Evolutionary conservation across 192 early-diverging fungal species (phyloP).

Genomic region (Haplosporangium gracile): DNA sequence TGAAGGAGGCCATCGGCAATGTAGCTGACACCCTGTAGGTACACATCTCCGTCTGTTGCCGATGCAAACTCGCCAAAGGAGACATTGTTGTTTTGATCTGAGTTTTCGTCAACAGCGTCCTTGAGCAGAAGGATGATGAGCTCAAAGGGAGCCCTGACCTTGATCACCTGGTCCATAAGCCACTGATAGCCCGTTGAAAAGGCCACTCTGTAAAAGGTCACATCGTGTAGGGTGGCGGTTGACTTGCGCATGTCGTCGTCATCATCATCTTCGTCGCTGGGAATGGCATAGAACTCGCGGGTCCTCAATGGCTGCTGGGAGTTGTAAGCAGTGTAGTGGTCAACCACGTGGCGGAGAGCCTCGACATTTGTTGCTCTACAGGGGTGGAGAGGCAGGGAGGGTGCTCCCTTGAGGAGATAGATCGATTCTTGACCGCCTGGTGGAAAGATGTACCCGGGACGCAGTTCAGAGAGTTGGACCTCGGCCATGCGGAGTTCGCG

Average conservation of each 20-base stretch:
- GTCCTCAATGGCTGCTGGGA: conserved; percentile 43
- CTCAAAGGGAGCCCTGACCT: conserved; percentile 49
- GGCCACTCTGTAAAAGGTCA: conserved; percentile 46
- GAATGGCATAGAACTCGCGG: conserved; percentile 47
- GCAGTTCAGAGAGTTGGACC: conserved; percentile 30
- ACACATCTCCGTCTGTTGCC: conserved; percentile 31
- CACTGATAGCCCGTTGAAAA: conserved; percentile 50
- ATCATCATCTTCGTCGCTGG: conserved; percentile 38
- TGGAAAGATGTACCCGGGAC: conserved; percentile 48
- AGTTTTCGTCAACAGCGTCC: conserved; percentile 51
- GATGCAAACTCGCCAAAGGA: conserved; percentile 51
- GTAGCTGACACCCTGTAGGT: conserved; percentile 44
- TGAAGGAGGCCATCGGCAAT: conserved; percentile 47
- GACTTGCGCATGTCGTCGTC: conserved; percentile 30
- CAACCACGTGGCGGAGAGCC: conserved; percentile 49
- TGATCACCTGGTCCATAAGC: conserved; percentile 56
- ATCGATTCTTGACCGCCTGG: conserved; percentile 56
- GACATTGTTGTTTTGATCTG: conserved; percentile 44
- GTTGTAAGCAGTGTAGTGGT: conserved; percentile 48
- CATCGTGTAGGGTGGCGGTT: conserved; percentile 33
- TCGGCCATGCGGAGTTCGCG: conserved; percentile 53
- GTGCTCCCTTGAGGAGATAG: conserved; percentile 53
- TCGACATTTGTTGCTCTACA: conserved; percentile 55
- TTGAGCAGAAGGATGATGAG: conserved; percentile 54
- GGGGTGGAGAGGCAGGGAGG: conserved; percentile 45